phyloP scores from a whole-genome alignment of 805 yeast genomes.

The Starmerella stellata region DNA sequence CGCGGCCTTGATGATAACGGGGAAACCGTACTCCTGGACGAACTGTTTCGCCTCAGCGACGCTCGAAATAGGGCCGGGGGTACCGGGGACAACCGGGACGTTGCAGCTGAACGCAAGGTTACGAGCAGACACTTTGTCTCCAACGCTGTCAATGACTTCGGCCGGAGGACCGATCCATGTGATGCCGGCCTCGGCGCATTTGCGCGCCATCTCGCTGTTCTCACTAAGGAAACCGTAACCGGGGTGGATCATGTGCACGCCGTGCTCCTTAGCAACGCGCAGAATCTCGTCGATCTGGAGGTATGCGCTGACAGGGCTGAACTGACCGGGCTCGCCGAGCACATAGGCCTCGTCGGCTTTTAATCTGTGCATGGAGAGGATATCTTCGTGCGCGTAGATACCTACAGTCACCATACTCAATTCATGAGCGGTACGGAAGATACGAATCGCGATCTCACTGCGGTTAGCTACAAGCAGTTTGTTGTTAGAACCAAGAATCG shows the following conservation, averaged over 20 bases:
- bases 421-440: slow-evolving; percentile 95
- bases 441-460: slow-evolving; percentile 26
- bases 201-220: slow-evolving; percentile 81
- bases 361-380: slow-evolving; percentile 82
- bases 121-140: slow-evolving; percentile 94
- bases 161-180: slow-evolving; percentile 93
- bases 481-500: slow-evolving; percentile 35
- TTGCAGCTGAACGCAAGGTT: slow-evolving; percentile 58
- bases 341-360: slow-evolving; percentile 90
- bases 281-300: slow-evolving; percentile 90
- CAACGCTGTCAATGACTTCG: slow-evolving; percentile 77
- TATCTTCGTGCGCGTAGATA: slow-evolving; percentile 87
- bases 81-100: slow-evolving; percentile 94
- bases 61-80: slow-evolving; percentile 84
- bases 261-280: slow-evolving; percentile 57
- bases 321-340: slow-evolving; percentile 77
- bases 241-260: slow-evolving; percentile 77
- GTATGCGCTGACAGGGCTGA: slow-evolving; percentile 88
- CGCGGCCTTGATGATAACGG: slow-evolving; percentile 96
- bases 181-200: slow-evolving; percentile 77
- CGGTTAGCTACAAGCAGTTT: slow-evolving; percentile 27
- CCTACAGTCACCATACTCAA: slow-evolving; percentile 94
- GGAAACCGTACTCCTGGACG: slow-evolving; percentile 73
- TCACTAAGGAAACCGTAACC: slow-evolving; percentile 85
- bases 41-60: slow-evolving; percentile 63